Evolutionary conservation across 768 basidiomycete species (phyloP), one percentile per base, ranked within the genome.

Genomic region (Tricholoma bakamatsutake): DNA sequence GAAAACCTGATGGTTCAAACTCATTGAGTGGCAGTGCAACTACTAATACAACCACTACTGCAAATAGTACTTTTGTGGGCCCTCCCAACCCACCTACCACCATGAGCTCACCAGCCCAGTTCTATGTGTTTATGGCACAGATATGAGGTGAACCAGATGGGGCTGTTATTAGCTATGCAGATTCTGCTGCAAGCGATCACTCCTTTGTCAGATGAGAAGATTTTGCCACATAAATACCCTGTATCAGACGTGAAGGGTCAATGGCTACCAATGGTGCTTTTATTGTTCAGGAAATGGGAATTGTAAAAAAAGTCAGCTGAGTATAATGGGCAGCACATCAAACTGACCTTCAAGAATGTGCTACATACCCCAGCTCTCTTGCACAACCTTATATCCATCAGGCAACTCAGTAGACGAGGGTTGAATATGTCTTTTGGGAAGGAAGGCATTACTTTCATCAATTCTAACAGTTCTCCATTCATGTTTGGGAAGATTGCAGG

Each of bases 371-470:
- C 64, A 2, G 55, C 62, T 11, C 43, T 66, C 12, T 56, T 58
- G 9, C 50, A 57, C 2, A 61, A 66, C 33, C 60, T 68, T 0
- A 24, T 68, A 2, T 66, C 66, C 7, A 57, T 62, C 4, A 21
- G 37, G 9, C 43, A 46, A 33, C 13, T 64, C 2, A 56, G 56
- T 31, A 43, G 30, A 3, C 30, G 48, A 4, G 61, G 60, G 1
- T 43, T 31, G 12, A 33, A 43, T 9, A 35, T 59, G 3, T n/a
- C 57, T 9, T 59, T 62, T 27, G 39, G 50, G 3, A 54, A 52
- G 4, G 53, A 50, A 42, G 1, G 49, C n/a, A n/a, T n/a, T n/a
- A n/a, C n/a, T n/a, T n/a, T n/a, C n/a, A n/a, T n/a, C n/a, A n/a
- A n/a, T n/a, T n/a, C n/a, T n/a, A n/a, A n/a, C n/a, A n/a, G n/a